phyloP scores from a whole-genome alignment of 2,329 filamentous ascomycete species.

The Meredithiella fracta region DNA sequence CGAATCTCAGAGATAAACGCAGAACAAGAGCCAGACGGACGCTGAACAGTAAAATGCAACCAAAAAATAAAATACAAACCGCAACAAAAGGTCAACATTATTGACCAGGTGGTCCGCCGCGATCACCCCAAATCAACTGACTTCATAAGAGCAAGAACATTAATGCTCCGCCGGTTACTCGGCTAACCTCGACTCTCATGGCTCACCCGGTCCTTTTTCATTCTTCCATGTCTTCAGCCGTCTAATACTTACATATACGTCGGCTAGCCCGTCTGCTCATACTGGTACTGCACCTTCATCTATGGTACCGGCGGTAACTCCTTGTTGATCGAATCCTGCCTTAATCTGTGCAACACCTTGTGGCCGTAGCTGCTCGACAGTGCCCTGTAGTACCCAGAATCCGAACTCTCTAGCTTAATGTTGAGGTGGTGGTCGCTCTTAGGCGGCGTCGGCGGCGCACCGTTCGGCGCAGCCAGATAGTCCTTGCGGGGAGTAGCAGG shows the following conservation, averaged over 20 bases:
- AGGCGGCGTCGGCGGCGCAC: constrained; percentile 31
- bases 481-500: constrained; percentile 29
- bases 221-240: neutral
- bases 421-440: constrained; percentile 25
- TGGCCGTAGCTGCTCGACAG: constrained; percentile 4
- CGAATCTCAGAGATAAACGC: no score
- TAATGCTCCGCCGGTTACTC: neutral
- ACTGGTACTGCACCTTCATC: constrained; percentile 1
- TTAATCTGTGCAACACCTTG: constrained; percentile 13
- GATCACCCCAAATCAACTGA: no score
- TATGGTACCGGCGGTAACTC: constrained; percentile 39
- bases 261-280: constrained; percentile 12
- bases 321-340: constrained; percentile 43
- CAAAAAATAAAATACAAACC: neutral
- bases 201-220: neutral
- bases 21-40: no score
- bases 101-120: constrained; percentile 4
- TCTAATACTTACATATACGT: constrained; percentile 9
- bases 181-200: no score
- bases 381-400: constrained; percentile 29
- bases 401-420: constrained; percentile 30
- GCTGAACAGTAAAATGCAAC: no score
- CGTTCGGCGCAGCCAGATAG: constrained; percentile 10
- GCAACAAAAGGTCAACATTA: constrained; percentile 8
- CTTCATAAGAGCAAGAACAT: constrained; percentile 4